Conservation (phyloP, 129 eudicot species). For the Flaveria trinervia region DNA sequence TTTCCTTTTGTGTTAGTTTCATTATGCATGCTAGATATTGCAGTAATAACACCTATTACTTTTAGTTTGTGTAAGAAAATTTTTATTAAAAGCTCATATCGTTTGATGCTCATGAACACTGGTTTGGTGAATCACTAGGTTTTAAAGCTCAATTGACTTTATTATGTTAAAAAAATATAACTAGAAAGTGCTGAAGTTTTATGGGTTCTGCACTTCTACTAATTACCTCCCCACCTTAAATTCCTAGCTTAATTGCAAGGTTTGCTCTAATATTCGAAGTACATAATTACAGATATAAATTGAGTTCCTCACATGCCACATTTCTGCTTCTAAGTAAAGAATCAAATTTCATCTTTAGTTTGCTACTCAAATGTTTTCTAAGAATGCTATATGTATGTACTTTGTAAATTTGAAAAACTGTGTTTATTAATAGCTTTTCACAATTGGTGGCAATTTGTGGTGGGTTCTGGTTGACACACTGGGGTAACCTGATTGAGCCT, state of each 20-base stretch:
- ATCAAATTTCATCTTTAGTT: background rate
- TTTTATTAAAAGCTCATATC: background rate
- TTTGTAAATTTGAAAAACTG: too few species aligned
- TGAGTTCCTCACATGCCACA: background rate
- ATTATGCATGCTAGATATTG: constrained; percentile 23
- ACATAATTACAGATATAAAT: background rate
- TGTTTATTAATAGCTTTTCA: too few species aligned
- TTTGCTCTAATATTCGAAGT: background rate
- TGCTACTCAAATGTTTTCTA: background rate
- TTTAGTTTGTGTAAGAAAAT: background rate
- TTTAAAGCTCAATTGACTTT: background rate
- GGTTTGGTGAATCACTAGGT: background rate
- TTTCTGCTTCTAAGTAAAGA: background rate
- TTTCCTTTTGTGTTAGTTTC: background rate
- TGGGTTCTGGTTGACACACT: too few species aligned
- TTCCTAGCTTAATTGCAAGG: background rate
- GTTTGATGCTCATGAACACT: background rate
- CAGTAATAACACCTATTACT: background rate
- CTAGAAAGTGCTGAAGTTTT: constrained; percentile 4
- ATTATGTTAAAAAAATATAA: background rate
- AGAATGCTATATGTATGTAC: too few species aligned
- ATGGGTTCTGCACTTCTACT: background rate
- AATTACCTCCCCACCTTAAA: constrained; percentile 2
- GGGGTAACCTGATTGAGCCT: too few species aligned
- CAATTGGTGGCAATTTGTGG: too few species aligned